Base-by-base conservation (phyloP, 495 filamentous ascomycete species). In the Hypoxylon intermedium region DNA sequence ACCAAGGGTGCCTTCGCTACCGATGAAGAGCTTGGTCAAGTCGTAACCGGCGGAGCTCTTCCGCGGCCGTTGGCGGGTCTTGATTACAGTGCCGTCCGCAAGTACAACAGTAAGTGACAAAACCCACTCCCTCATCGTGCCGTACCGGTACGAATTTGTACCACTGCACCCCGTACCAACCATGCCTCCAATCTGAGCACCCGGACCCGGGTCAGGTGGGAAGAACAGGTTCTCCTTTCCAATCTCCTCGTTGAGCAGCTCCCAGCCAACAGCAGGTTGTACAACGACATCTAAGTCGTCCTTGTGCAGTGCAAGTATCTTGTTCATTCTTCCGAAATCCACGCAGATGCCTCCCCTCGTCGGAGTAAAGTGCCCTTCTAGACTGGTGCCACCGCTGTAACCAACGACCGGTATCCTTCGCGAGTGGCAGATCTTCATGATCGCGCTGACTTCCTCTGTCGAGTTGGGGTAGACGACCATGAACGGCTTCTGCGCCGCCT, bases 41-140 rank as follows among this genome's bases (percentile, higher is more conserved):
- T 96, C 90, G 74, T 97, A 96, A 7, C 92, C 93, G 21, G 92
- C 93, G 20, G 83, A 88, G 28, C 85, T 89, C 76, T 97, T 97
- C 38, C 84, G 72, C 11, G 89, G 89, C 6, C 89, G 76, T 66
- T 88, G 87, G 40, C 87, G 79, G 3, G 93, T 97, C 75, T 95
- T 96, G 71, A 98, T 91, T 26, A 97, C 76, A 5, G 88, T 90
- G 36, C 94, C 93, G 72, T 98, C 92, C 3, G 93, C 93, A 34
- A 97, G 78, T 0, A 98, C 94, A 9, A 96, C 91, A 0, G 93
- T 98, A 19, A 98, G 76, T 41, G 85, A 88, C 20, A 97, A 76
- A 0, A 97, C 93, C 92, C 93, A 97, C 67, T 98, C 93, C 60
- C 90, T 87, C 93, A 97, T 98, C 0, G 93, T 96, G 1, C 93